These are phyloP conservation scores for Starmera amethionina DNA, from an alignment of 805 yeast species.

Conservation along the genomic window DNA sequence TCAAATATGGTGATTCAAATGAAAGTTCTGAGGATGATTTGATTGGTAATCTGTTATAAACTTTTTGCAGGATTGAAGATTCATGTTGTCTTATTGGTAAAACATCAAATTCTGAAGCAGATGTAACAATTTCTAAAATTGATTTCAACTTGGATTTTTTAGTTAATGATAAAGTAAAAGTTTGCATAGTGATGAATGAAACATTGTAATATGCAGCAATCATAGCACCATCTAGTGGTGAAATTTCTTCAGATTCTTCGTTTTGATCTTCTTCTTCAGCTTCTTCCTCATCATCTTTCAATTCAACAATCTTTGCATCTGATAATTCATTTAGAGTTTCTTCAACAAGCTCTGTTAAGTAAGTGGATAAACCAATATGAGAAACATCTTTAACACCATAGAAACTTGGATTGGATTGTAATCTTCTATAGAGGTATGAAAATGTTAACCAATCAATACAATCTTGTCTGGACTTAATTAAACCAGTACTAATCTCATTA, in stretches of 20 bases:
- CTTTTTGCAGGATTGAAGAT: constrained; percentile 29
- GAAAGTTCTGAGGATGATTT: constrained; percentile 30
- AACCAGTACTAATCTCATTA: constrained; percentile 60
- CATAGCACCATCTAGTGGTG: constrained; percentile 60
- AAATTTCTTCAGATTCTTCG: constrained; percentile 26
- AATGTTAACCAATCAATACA: constrained; percentile 88
- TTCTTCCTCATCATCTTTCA: constrained; percentile 30
- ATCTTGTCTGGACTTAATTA: constrained; percentile 63
- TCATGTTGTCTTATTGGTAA: constrained; percentile 60
- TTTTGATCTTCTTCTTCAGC: constrained; percentile 22
- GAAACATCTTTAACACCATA: constrained; percentile 68
- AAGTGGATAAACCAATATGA: constrained; percentile 66
- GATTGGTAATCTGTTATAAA: constrained; percentile 56
- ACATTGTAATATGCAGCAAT: constrained; percentile 68
- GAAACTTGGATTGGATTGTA: constrained; percentile 77
- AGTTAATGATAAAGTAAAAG: constrained; percentile 40
- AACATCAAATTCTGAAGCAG: constrained; percentile 65
- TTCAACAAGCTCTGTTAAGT: constrained; percentile 78
- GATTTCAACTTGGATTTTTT: constrained; percentile 48
- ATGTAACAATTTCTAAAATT: constrained; percentile 53
- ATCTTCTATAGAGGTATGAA: constrained; percentile 71
- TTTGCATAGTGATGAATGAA: constrained; percentile 57
- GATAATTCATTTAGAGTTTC: constrained; percentile 50
- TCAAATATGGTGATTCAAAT: constrained; percentile 45
- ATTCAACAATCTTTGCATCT: constrained; percentile 52